Base-by-base conservation (phyloP, 176 grass and related monocot species). In the Ensete glaucum region DNA sequence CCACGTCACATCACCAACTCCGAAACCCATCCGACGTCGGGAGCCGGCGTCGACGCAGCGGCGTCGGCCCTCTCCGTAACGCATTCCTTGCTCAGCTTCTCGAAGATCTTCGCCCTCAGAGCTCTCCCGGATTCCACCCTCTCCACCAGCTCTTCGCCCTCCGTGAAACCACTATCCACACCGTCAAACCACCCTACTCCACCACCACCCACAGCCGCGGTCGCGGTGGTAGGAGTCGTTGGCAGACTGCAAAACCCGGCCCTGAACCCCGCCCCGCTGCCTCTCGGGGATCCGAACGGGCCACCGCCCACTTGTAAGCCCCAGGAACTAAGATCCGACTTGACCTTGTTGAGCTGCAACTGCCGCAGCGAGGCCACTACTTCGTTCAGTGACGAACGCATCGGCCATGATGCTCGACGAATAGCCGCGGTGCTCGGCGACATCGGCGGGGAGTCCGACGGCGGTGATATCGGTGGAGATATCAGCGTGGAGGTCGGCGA, bases 111-210 rank as follows among this genome's bases (percentile, higher is more conserved):
- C 1, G 72, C 72, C 23, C 72, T 26, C 53, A 74, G 52, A 57
- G 72, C 72, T 56, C 72, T 54, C 23, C 72, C 72, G 0, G 72
- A 74, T 22, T 74, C 72, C 53, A 73, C 71, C 71, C 71, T 73
- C 71, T 73, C 71, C n/a, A 29, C 72, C 2, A 53, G 51, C 53
- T 55, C 72, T 11, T 56, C 72, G 6, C 15, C 21, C 24, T 56
- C 53, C 0, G 86, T 10, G 11, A 56, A 57, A 10, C 52, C 53
- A 0, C 23, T 15, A 1, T 57, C 72, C 8, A 27, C 2, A 1
- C 53, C 53, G 23, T 74, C 72, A 17, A 57, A 54, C 72, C 72
- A 56, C 4, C 53, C 53, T 8, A 70, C 19, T 56, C 72, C 22
- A 9, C 53, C 52, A 13, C 17, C 13, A 48, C 43, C 3, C 2